Conservation (phyloP, 805 yeast genomes). For the Barnettozyma vustinii region DNA sequence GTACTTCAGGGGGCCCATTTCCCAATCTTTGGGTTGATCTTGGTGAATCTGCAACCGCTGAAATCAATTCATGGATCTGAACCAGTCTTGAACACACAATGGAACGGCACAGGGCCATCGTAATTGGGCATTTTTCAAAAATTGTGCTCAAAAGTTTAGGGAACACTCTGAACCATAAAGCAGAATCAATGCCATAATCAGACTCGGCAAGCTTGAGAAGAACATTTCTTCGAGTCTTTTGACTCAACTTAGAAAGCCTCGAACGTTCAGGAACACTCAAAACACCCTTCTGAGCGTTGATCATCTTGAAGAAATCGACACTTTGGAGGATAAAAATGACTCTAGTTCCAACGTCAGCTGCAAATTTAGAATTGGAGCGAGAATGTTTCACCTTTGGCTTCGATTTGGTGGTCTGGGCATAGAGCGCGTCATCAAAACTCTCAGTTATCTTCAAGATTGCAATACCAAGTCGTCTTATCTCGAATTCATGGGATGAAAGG, state of each 20-base stretch:
- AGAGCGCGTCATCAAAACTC: conserved; percentile 82
- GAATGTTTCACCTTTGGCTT: conserved; percentile 32
- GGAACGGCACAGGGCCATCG: conserved; percentile 88
- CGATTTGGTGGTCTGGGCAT: conserved; percentile 36
- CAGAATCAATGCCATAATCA: conserved; percentile 91
- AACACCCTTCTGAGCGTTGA: conserved; percentile 41
- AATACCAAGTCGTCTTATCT: conserved; percentile 69
- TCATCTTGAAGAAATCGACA: conserved; percentile 59
- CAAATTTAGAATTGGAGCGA: conserved; percentile 60
- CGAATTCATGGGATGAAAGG: conserved; percentile 79
- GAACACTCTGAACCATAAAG: conserved; percentile 89
- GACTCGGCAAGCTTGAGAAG: conserved; percentile 80
- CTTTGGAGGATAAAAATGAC: conserved; percentile 71
- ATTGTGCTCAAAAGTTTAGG: conserved; percentile 69
- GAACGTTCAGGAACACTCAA: conserved; percentile 74
- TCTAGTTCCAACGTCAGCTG: conserved; percentile 73
- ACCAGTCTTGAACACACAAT: conserved; percentile 85
- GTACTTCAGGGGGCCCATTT: conserved; percentile 56
- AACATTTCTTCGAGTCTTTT: conserved; percentile 55
- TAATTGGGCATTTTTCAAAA: conserved; percentile 81
- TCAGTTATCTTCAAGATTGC: conserved; percentile 71
- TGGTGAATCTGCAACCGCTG: conserved; percentile 43
- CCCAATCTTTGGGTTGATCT: conserved; percentile 24
- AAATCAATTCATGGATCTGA: conserved; percentile 70
- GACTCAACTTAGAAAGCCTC: conserved; percentile 57